Percentiles rank a stretch among this genome's conserved stretches.
Conservation (phyloP, 495 filamentous ascomycete genomes). For the Penicillium steckii region DNA sequence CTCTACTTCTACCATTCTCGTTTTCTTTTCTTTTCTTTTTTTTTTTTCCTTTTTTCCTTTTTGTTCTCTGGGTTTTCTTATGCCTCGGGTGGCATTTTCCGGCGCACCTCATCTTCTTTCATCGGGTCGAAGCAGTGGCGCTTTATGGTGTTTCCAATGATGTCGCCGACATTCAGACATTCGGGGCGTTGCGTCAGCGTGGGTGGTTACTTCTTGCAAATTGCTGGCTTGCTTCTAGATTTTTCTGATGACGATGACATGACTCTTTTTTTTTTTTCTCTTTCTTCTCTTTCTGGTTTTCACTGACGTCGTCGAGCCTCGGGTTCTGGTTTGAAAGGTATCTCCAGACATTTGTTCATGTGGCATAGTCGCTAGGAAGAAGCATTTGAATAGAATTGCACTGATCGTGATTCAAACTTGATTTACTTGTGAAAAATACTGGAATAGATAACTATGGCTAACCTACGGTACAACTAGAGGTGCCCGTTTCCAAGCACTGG, state of each 20-base stretch:
- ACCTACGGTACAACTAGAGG: too few relatives aligned
- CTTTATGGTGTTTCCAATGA: constrained; percentile 34
- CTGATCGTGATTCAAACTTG: background rate
- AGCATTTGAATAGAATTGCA: background rate
- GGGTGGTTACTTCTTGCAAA: constrained; percentile 8
- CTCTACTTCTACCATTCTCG: background rate
- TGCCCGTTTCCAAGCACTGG: too few relatives aligned
- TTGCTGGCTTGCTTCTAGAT: background rate
- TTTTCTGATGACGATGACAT: constrained; percentile 21
- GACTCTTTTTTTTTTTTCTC: constrained; percentile 4
- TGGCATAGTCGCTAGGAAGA: background rate
- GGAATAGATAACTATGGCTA: too few relatives aligned
- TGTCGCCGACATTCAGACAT: constrained; percentile 18
- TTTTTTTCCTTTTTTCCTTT: constrained; percentile 4
- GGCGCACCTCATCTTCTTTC: constrained; percentile 14
- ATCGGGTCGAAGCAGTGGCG: constrained; percentile 36
- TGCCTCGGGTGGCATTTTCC: constrained; percentile 9
- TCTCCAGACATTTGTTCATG: background rate
- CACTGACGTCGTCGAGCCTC: background rate
- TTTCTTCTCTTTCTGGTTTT: background rate
- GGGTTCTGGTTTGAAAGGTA: background rate
- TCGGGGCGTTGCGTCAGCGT: constrained; percentile 20
- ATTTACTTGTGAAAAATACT: too few relatives aligned
- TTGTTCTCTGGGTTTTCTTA: constrained; percentile 9
- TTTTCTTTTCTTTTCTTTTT: constrained; percentile 2